Base-by-base conservation (phyloP, 139 green algal genomes). In the Pseudopediastrum boryanum region DNA sequence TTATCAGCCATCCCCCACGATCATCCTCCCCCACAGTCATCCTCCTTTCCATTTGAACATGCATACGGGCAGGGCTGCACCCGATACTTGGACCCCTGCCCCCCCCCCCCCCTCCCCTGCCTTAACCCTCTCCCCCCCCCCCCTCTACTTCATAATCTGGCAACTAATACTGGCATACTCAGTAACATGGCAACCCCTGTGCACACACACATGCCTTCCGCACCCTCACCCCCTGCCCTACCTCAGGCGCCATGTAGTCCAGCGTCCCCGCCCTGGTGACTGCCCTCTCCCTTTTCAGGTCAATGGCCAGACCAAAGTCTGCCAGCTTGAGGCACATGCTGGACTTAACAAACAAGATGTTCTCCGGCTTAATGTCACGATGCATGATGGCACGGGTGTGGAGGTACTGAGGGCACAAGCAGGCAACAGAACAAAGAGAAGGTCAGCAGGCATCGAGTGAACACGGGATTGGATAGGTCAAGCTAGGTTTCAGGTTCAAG, bases 271-370 rank as follows among this genome's bases (percentile, higher is more conserved):
- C 89, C 9, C 89, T 75, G 1, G 89, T 93, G 31, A 93, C 89
- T 13, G 89, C 82, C 2, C 82, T 46, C 77, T 93, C 89, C 67
- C 88, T 75, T 4, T 77, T 76, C 31, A 88, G 59, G 77, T 91
- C 87, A 4, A 93, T 92, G 29, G 87, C 87, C 39, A 93, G 80
- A 1, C 89, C 89, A 74, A 93, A 93, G 84, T 93, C 89, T 2
- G 83, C 86, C 71, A 91, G 79, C 79, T 91, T 91, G 25, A 91
- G 81, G 35, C 74, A 72, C 74, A 81, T 86, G 78, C 61, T 39
- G 25, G 48, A 71, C 78, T 87, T 80, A 50, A 72, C 86, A 75
- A 90, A 90, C 51, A 90, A 64, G 56, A 90, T 90, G 86, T 90
- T 90, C 81, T 87, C 82, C 2, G 83, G 83, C 79, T 88, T 88